Base-by-base conservation (phyloP, 179 eudicot species). In the Spergularia azorica region DNA sequence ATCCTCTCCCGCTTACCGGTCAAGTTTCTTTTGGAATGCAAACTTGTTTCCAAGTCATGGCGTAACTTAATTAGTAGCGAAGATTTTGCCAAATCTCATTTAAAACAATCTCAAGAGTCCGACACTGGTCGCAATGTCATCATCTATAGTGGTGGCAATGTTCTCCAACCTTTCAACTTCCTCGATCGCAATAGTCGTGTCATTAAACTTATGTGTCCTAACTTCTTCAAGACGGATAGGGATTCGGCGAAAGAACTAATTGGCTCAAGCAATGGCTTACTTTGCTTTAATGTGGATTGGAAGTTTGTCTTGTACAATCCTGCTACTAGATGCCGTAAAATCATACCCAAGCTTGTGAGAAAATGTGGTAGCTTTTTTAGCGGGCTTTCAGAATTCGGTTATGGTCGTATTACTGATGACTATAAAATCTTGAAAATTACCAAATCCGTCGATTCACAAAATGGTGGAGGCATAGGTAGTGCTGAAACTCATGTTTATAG, bases 211-310 rank as follows among this genome's bases (percentile, higher is more conserved):
- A 15, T 43, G 12, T 69, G 48, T 7, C 48, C 48, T 43, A 7
- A 43, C 48, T 5, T 43, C 48, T 43, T 43, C 6, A 43, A 43
- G 32, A 26, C 32, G 32, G 32, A 26, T 26, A 26, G 2, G 32
- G 32, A 26, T 26, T 26, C 32, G 32, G 2, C 32, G 2, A 26
- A 26, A 1, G 32, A 26, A 26, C 32, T 26, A 26, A 26, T 21
- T 7, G 80, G 70, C 2, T 77, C 80, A 3, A 70, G 80, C 36
- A 77, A 77, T 62, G 80, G 80, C 1, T 54, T 77, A 63, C 39
- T 77, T 50, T 77, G 80, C 38, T 26, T 38, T 7, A 0, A 7
- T 43, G 48, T 43, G 48, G 32, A 16, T 36, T 52, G 0, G 69
- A 70, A 16, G 15, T 55, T 18, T 52, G 71, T 50, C 36, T 77